Conservation (phyloP, 2,329 filamentous ascomycete species). For the Verticillium tricorpus region DNA sequence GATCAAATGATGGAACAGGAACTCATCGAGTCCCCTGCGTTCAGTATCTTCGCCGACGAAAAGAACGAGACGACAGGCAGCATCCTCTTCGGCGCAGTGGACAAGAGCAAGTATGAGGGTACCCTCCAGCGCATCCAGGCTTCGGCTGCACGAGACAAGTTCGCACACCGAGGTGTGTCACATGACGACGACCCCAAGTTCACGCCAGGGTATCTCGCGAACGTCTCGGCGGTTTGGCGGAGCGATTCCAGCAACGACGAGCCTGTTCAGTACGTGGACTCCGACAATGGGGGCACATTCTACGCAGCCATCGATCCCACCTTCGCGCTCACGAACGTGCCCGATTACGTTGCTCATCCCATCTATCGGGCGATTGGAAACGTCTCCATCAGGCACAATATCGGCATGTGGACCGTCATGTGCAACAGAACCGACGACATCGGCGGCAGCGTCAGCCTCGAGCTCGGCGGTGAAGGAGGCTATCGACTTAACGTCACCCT, state of each 20-base stretch:
- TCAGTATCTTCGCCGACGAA: conserved; percentile 57
- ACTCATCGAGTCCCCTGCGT: conserved; percentile 44
- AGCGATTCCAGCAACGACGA: neutral
- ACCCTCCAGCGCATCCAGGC: conserved; percentile 15
- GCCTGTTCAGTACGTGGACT: no score
- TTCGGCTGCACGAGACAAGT: neutral
- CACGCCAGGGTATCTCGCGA: neutral
- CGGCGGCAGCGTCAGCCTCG: conserved; percentile 18
- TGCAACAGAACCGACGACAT: conserved; percentile 17
- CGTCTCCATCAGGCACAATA: conserved; percentile 10
- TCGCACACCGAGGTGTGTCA: no score
- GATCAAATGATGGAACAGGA: conserved; percentile 31
- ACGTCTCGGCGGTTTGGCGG: neutral
- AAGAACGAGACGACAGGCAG: neutral
- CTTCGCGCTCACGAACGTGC: conserved; percentile 8
- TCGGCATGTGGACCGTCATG: conserved; percentile 13
- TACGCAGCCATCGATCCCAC: neutral
- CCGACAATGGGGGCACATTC: neutral
- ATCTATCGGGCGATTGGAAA: conserved; percentile 23
- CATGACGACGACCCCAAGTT: no score
- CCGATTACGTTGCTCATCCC: conserved; percentile 15
- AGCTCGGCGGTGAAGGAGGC: conserved; percentile 20
- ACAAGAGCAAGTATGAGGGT: conserved; percentile 10
- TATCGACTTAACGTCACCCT: conserved; percentile 19
- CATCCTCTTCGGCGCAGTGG: conserved; percentile 9